Evolutionary conservation across 176 grass and related monocot genomes (phyloP), one percentile per base, ranked within the genome.

Genomic region (Bonia amplexicaulis): DNA sequence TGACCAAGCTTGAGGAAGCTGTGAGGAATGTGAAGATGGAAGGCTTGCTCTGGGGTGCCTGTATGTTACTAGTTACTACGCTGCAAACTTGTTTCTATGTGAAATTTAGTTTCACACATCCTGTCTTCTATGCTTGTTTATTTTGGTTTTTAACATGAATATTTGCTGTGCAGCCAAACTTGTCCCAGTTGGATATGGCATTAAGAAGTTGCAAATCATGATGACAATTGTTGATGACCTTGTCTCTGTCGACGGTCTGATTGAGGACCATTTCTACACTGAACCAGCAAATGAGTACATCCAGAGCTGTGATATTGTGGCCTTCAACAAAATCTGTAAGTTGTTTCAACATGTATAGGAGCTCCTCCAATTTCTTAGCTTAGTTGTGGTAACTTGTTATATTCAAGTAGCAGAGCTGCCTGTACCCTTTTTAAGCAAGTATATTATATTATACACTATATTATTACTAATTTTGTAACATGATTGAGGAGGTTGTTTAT

Each of bases 311-410:
- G 96, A 99, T 84, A 99, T 99, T 19, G 91, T 99, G 0, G 93
- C 96, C 31, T 99, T 99, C 84, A 96, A 99, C 86, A 99, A 99
- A 52, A 99, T 99, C 65, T 99, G 96, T 92, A 61, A 95, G 93
- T 89, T 68, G 20, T 14, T 63, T 15, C 2, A 12, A 0, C 12
- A 17, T 15, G 3, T 42, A n/a, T 74, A 7, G 27, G 15, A 52
- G 72, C 45, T 16, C 19, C 16, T 59, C 12, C 2, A 49, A 39
- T 74, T 39, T 26, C 23, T 25, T 57, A 26, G 2, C 25, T 7
- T 81, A 37, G 1, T 1, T 0, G 14, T 70, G 14, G 39, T 57
- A 19, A 61, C 58, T 61, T 61, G 58, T 61, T 13, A 26, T 26
- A 61, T 2, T 33, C 27, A 16, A 65, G 13, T 65, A 65, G 27